A percentile compares a stretch with the other conserved stretches of the same genome.
These are phyloP conservation scores for Micractinium conductrix DNA, from an alignment of 139 green algal species.

Conservation along the genomic window DNA sequence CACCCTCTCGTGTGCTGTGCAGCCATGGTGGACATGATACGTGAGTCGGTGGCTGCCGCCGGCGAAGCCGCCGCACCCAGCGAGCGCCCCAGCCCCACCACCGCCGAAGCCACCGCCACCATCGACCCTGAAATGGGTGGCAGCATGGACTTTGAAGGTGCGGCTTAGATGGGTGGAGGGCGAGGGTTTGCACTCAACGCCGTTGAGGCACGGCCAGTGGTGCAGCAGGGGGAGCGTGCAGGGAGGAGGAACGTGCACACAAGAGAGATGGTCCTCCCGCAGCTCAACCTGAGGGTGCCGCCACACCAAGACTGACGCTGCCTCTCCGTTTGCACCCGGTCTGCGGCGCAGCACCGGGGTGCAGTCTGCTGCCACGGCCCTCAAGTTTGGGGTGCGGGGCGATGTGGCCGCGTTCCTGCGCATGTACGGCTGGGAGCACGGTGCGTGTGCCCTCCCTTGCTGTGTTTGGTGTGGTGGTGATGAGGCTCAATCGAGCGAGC, in stretches of 20 bases:
- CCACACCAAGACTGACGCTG: not conserved
- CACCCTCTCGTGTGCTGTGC: not conserved
- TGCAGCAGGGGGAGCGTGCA: not conserved
- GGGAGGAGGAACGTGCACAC: not conserved
- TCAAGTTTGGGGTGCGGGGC: conserved; percentile 5
- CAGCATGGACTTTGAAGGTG: not conserved
- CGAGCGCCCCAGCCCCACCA: not conserved
- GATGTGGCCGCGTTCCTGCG: not conserved
- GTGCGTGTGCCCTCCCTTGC: not conserved
- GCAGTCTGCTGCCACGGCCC: not conserved
- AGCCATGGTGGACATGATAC: conserved; percentile 20
- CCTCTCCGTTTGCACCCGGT: not conserved
- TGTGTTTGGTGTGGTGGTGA: not conserved
- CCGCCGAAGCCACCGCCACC: not conserved
- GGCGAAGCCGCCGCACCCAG: not conserved
- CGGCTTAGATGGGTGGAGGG: not conserved
- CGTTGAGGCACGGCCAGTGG: no score
- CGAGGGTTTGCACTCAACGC: not conserved
- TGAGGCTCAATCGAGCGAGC: not conserved
- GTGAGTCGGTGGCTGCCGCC: not conserved
- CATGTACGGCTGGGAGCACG: not conserved
- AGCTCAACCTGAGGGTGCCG: no score
- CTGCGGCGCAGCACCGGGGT: conserved; percentile 4
- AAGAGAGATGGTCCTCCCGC: not conserved
- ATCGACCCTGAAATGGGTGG: not conserved